Percentiles rank a stretch among this genome's conserved stretches.
Evolutionary conservation across 371 early-diverging fungal species (phyloP).

Genomic region (Rhizomucor miehei): DNA sequence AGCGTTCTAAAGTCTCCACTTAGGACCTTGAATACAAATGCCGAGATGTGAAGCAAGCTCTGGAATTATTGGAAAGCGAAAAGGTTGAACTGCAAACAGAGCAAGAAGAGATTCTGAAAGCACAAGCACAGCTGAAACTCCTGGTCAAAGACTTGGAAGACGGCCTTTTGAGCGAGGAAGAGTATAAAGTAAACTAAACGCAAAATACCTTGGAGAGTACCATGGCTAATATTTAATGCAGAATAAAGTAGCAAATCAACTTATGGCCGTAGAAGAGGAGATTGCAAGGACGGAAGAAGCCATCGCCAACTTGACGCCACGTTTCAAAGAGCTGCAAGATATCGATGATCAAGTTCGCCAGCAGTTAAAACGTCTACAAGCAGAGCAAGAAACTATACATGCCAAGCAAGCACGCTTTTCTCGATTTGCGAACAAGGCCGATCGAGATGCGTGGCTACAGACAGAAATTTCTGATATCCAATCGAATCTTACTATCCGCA

Average conservation of each 20-base stretch:
- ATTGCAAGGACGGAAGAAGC: conserved; percentile 56
- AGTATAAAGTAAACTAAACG: conserved; percentile 28
- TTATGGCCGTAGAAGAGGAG: conserved; percentile 49
- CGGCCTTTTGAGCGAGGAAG: conserved; percentile 38
- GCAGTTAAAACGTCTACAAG: conserved; percentile 29
- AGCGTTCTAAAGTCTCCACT: not conserved
- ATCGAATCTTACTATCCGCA: conserved; percentile 43
- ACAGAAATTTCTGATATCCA: conserved; percentile 66
- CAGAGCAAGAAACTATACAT: conserved; percentile 60
- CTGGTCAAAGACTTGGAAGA: conserved; percentile 55
- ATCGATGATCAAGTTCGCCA: conserved; percentile 27
- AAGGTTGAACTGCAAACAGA: conserved; percentile 60
- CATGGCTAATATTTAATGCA: not conserved
- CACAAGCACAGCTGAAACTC: conserved; percentile 56
- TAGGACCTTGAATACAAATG: conserved; percentile 38
- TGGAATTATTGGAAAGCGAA: conserved; percentile 50
- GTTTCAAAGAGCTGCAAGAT: conserved; percentile 44
- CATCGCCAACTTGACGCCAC: conserved; percentile 51
- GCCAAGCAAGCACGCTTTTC: conserved; percentile 83
- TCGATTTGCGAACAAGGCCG: conserved; percentile 65
- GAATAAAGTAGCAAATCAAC: conserved; percentile 38
- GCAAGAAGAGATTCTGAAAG: conserved; percentile 49
- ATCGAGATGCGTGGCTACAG: conserved; percentile 77
- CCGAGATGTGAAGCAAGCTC: conserved; percentile 40
- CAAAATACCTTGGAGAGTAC: not conserved